phyloP scores from a whole-genome alignment of 2,329 filamentous ascomycete species.

The Exophiala oligosperma region DNA sequence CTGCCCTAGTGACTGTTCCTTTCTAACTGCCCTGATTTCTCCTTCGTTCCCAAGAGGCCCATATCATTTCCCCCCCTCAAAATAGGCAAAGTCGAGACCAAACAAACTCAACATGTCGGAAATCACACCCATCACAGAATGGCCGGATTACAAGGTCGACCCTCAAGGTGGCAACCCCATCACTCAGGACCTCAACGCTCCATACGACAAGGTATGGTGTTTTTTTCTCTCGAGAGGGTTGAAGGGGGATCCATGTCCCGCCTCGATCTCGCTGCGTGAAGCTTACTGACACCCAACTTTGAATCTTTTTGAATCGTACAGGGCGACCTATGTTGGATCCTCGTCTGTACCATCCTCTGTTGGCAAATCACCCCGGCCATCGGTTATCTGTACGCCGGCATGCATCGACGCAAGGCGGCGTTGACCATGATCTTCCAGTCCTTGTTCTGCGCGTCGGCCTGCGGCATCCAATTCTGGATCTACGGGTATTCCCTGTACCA shows the following conservation, averaged over 20 bases:
- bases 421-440: conserved; percentile 63
- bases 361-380: conserved; percentile 52
- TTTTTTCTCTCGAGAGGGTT: not conserved
- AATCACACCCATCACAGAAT: conserved; percentile 19
- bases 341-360: conserved; percentile 22
- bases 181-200: conserved; percentile 22
- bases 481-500: conserved; percentile 66
- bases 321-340: conserved; percentile 23
- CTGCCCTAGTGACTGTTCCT: no score
- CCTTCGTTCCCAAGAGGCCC: not conserved
- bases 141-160: conserved; percentile 20
- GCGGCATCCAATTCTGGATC: conserved; percentile 58
- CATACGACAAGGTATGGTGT: conserved; percentile 21
- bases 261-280: not conserved
- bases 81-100: not conserved
- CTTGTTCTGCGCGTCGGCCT: conserved; percentile 54
- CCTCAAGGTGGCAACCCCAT: conserved; percentile 22
- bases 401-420: conserved; percentile 62
- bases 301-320: not conserved
- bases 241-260: not conserved
- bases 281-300: no score
- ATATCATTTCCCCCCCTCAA: not conserved
- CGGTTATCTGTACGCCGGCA: conserved; percentile 63
- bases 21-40: not conserved
- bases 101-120: not conserved